These are phyloP conservation scores for Spongiforma sp. DNA, from an alignment of 1,284 basidiomycete species.

Conservation along the genomic window DNA sequence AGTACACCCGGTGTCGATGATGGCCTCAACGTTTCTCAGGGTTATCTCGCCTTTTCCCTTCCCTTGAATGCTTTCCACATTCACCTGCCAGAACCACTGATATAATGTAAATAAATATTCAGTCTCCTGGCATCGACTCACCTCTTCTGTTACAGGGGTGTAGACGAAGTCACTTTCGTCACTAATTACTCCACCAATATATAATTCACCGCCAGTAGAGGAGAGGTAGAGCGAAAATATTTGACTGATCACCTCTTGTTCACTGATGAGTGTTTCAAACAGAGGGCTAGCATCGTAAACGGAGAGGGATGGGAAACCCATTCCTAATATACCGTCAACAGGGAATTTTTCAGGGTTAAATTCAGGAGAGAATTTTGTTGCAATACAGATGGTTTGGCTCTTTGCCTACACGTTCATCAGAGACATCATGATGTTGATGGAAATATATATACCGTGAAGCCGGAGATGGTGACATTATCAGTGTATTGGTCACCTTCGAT, in stretches of 20 bases:
- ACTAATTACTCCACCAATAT: neutral
- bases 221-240: neutral
- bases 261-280: neutral
- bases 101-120: neutral
- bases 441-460: neutral
- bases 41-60: too few species aligned
- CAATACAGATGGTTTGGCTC: neutral
- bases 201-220: neutral
- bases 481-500: neutral
- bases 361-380: neutral
- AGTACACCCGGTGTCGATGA: neutral
- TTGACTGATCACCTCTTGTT: neutral
- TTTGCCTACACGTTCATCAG: neutral
- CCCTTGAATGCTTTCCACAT: neutral
- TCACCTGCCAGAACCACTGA: neutral
- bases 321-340: neutral
- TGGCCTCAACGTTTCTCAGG: neutral
- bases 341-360: neutral
- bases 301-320: neutral
- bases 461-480: neutral
- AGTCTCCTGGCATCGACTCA: neutral
- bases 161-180: neutral
- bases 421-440: neutral
- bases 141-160: neutral
- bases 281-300: neutral